Evolutionary conservation across 1,284 basidiomycete species (phyloP).

Genomic region (Microbotryum violaceum): DNA sequence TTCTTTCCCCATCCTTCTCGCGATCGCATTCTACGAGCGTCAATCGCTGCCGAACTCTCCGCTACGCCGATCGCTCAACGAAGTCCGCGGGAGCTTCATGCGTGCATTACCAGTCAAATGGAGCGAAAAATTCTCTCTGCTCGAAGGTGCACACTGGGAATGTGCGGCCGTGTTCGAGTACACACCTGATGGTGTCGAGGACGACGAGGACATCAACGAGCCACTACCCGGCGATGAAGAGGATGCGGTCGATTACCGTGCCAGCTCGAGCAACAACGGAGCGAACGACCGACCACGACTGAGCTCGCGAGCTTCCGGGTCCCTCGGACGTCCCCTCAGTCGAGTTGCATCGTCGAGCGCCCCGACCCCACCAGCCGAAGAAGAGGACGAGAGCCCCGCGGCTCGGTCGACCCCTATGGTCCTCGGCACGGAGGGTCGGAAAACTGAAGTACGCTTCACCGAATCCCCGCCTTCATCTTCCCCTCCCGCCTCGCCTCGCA

Average conservation of each 20-base stretch:
- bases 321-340: slow-evolving; percentile 1
- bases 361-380: neutral
- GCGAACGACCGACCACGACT: slow-evolving; percentile 7
- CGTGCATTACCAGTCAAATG: slow-evolving; percentile 14
- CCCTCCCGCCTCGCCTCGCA: neutral
- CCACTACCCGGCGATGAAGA: slow-evolving; percentile 17
- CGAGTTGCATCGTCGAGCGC: slow-evolving; percentile 20
- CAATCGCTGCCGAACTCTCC: slow-evolving; percentile 11
- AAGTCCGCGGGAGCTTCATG: slow-evolving; percentile 6
- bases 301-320: neutral
- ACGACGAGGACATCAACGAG: slow-evolving; percentile 9
- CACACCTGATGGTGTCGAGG: slow-evolving; percentile 21
- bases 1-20: slow-evolving; percentile 68
- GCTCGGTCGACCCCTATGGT: neutral
- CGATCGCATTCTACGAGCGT: slow-evolving; percentile 73
- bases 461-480: slow-evolving; percentile 4
- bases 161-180: slow-evolving; percentile 33
- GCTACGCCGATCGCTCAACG: slow-evolving; percentile 3
- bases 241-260: neutral
- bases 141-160: slow-evolving; percentile 33
- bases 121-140: slow-evolving; percentile 22
- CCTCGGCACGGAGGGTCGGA: neutral
- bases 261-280: slow-evolving; percentile 1
- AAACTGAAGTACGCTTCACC: neutral
- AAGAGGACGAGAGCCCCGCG: neutral